Evolutionary conservation across 164 flowering plant genomes (phyloP), one percentile per base, ranked within the genome.

Genomic region (Kalanchoe fedtschenkoi): DNA sequence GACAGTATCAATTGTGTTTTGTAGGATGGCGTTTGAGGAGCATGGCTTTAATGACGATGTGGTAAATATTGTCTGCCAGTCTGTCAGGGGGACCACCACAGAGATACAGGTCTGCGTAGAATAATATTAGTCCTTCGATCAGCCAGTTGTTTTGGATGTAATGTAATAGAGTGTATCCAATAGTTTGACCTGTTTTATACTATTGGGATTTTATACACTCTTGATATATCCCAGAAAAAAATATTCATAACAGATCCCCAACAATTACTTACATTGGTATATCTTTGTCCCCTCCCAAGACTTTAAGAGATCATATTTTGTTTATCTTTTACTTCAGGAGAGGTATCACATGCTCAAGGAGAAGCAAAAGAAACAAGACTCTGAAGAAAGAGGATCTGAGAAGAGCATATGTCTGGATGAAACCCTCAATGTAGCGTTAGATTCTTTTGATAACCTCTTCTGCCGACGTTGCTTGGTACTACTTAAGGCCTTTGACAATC

Each of bases 381-480:
- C 78, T 64, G 70, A 32, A 37, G 77, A 72, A 60, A 66, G 47
- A 43, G 72, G 57, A 60, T 60, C 67, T 62, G 77, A 75, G 57
- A 70, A 58, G 68, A 73, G 72, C 47, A 68, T 74, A 33, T 69
- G 69, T 44, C 68, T 86, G 69, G 88, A 85, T 42, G 89, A 86
- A 77, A 81, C 84, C 72, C 90, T 95, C 19, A 66, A 72, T 78
- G 77, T 84, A 56, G 83, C 96, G 69, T 72, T 91, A 69, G 97
- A 91, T 83, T 89, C 99, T 62, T 81, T 91, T 73, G 97, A 95
- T 71, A 91, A 86, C 73, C 88, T 91, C 34, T 95, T 95, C 61
- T 95, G 99, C 63, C 96, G 99, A 6, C 97, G 97, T 65, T 95
- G 99, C 77, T 72, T 95, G 96, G 99, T 91, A 84, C 56, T 66